These are phyloP conservation scores for Pseudogymnoascus pannorum DNA, from an alignment of 2,329 filamentous ascomycete species.

Conservation along the genomic window DNA sequence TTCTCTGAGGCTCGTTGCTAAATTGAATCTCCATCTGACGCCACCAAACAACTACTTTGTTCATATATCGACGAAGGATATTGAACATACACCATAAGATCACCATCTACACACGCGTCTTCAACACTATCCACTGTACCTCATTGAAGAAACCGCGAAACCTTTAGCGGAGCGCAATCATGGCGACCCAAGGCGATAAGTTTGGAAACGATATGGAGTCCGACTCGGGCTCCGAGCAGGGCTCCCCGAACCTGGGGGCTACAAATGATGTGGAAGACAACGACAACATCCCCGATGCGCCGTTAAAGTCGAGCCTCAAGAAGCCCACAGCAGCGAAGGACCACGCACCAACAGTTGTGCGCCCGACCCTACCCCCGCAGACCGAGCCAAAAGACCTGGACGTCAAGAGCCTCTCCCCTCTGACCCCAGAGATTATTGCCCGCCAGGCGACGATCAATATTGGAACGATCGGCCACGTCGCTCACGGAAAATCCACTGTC, in stretches of 20 bases:
- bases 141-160: not conserved
- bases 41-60: slow-evolving; percentile 1
- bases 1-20: slow-evolving; percentile 9
- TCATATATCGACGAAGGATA: slow-evolving; percentile 8
- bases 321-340: slow-evolving; percentile 53
- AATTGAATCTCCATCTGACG: slow-evolving; percentile 1
- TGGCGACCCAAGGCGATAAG: slow-evolving; percentile 48
- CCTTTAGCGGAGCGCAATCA: slow-evolving; percentile 19
- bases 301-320: slow-evolving; percentile 80
- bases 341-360: slow-evolving; percentile 49
- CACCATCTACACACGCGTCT: not conserved
- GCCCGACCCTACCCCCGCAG: slow-evolving; percentile 73
- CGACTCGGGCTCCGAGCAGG: slow-evolving; percentile 56
- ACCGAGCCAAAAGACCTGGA: slow-evolving; percentile 88
- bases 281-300: slow-evolving; percentile 50
- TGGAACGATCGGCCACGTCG: slow-evolving; percentile 96
- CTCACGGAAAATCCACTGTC: slow-evolving; percentile 97
- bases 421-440: slow-evolving; percentile 94
- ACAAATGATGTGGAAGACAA: slow-evolving; percentile 50
- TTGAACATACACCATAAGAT: slow-evolving; percentile 4
- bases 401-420: slow-evolving; percentile 68
- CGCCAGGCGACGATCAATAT: slow-evolving; percentile 99
- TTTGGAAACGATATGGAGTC: slow-evolving; percentile 67
- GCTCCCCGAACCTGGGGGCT: slow-evolving; percentile 42
- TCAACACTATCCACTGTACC: not conserved